Evolutionary conservation across 2,329 filamentous ascomycete species (phyloP).

Genomic region (Ceratocystiopsis sp.): DNA sequence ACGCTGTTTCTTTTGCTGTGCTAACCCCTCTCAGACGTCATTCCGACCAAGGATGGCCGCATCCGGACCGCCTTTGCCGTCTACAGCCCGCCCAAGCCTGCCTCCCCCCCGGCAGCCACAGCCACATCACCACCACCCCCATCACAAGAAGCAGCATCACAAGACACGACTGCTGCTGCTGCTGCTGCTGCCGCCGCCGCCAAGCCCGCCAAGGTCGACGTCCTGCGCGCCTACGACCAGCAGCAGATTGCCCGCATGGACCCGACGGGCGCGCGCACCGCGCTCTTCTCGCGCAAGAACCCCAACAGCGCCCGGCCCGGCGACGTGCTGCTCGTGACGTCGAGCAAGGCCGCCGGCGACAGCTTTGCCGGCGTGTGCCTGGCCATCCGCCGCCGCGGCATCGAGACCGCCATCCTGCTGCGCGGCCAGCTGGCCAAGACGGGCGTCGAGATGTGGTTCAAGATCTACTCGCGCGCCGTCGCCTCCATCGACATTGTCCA

Average conservation of each 20-base stretch:
- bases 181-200: conserved; percentile 5
- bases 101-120: conserved; percentile 1
- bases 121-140: not conserved
- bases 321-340: conserved; percentile 82
- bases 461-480: conserved; percentile 81
- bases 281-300: conserved; percentile 64
- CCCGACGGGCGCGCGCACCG: conserved; percentile 64
- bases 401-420: conserved; percentile 76
- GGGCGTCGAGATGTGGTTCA: conserved; percentile 94
- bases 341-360: conserved; percentile 60
- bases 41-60: conserved; percentile 5
- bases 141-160: too few species aligned
- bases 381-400: conserved; percentile 70
- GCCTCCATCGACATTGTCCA: conserved; percentile 88
- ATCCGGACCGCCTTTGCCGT: conserved; percentile 31
- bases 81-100: conserved; percentile 16
- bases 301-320: conserved; percentile 66
- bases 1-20: not conserved
- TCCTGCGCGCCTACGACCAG: conserved; percentile 48
- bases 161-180: too few species aligned
- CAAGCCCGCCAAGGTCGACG: conserved; percentile 22
- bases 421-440: conserved; percentile 74
- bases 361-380: conserved; percentile 82
- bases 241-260: conserved; percentile 62
- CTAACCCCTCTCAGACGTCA: conserved; percentile 3